Base-by-base conservation (phyloP, 768 basidiomycete species). In the Neoboletus brunneissimus region DNA sequence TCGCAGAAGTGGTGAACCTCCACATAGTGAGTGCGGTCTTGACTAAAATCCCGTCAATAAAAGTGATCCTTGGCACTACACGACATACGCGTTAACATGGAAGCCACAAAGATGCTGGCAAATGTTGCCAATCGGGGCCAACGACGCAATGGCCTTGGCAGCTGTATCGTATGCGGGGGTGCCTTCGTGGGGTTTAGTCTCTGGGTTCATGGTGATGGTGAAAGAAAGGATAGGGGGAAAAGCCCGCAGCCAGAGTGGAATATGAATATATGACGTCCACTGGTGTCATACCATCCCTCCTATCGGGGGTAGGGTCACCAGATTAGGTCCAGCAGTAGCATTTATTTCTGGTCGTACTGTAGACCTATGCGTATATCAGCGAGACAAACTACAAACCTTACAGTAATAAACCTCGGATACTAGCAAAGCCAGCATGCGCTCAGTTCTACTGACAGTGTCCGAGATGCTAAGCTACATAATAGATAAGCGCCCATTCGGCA, bases 1-100 rank as follows among this genome's bases (percentile, higher is more conserved):
- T 69, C 74, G 64, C 79, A 80, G 57, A 73, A 77, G 58, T 77
- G 77, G 59, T 79, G 76, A n/a, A 75, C 76, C 55, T 76, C 72
- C 9, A 79, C 70, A 46, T 74, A 67, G 16, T 76, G 70, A 13
- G 63, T 67, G 29, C 42, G 67, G 51, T 75, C 70, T 9, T 68
- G 60, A 20, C 72, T 75, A 37, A 20, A 47, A 34, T 25, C 15
- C 32, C 10, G 32, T 53, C 13, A 58, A 41, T 5, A 27, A 29
- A 37, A 38, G 29, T 12, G 25, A 31, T 5, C 16, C 2, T 25
- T 2, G 3, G 29, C 12, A 29, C 9, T n/a, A 3, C n/a, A 48
- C 16, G 15, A 59, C 70, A 18, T 61, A 73, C 66, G 73, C 62
- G 46, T 74, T 67, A 22, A 61, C 45, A 47, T 76, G 76, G 53